Conservation (phyloP, 352 stramenopile species). For the Globisporangium spiculum region DNA sequence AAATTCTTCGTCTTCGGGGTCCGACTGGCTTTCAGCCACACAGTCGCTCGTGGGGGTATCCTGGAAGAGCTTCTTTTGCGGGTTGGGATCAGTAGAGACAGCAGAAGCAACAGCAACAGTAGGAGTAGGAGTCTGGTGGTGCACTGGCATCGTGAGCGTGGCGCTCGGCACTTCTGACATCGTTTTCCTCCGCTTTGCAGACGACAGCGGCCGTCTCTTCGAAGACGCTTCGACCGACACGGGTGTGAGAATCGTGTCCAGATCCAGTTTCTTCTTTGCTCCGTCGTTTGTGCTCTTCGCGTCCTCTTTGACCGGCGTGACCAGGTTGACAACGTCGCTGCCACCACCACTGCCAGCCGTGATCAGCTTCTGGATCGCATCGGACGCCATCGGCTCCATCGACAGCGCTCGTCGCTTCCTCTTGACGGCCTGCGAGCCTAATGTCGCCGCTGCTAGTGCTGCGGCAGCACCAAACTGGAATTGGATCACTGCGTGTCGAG, state of each 20-base stretch:
- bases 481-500: constrained; percentile 14
- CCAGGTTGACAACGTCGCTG: neutral
- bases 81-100: constrained; percentile 1
- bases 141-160: constrained; percentile 10
- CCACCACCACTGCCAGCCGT: constrained; percentile 8
- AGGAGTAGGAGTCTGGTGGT: neutral
- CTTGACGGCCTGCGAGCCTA: constrained; percentile 11
- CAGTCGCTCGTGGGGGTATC: constrained; percentile 24
- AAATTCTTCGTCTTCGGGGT: constrained; percentile 24
- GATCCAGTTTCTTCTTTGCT: constrained; percentile 16
- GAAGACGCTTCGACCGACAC: constrained; percentile 1
- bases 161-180: constrained; percentile 18
- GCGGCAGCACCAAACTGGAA: constrained; percentile 21
- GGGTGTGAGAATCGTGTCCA: constrained; percentile 13
- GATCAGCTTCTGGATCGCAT: constrained; percentile 59
- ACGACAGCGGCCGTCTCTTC: constrained; percentile 10
- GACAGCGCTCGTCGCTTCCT: constrained; percentile 53
- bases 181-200: constrained; percentile 19
- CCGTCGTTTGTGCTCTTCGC: neutral
- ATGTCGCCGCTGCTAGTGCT: constrained; percentile 18
- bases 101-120: neutral
- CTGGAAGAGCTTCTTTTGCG: constrained; percentile 21
- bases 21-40: constrained; percentile 35
- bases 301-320: constrained; percentile 9
- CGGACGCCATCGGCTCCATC: constrained; percentile 68